Evolutionary conservation across 306 rosid genomes (phyloP).

Genomic region (Glycyrrhiza uralensis): DNA sequence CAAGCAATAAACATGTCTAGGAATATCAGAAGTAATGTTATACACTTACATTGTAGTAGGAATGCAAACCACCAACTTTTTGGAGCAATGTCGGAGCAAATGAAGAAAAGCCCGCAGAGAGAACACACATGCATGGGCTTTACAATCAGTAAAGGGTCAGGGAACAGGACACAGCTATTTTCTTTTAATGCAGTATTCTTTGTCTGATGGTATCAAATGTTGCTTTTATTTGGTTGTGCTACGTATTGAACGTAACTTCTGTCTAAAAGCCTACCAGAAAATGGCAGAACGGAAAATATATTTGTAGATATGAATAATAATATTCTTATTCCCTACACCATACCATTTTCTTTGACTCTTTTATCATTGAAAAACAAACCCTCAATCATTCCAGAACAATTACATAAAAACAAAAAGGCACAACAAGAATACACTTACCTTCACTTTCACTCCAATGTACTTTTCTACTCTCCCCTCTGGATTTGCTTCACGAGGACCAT

Average conservation of each 20-base stretch:
- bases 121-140: background rate
- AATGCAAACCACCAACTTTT: background rate
- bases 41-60: background rate
- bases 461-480: slow-evolving; percentile 90
- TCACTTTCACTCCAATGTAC: slow-evolving; percentile 97
- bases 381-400: background rate
- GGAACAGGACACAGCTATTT: background rate
- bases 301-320: background rate
- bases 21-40: slow-evolving; percentile 16
- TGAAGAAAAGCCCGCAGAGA: slow-evolving; percentile 1
- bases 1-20: slow-evolving; percentile 20
- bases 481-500: slow-evolving; percentile 79
- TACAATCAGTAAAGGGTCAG: slow-evolving; percentile 14
- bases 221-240: background rate
- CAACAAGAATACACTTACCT: slow-evolving; percentile 55
- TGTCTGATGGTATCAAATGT: background rate
- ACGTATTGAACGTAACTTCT: slow-evolving; percentile 8
- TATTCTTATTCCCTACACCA: background rate
- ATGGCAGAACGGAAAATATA: background rate
- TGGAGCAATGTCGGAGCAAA: slow-evolving; percentile 3
- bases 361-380: background rate
- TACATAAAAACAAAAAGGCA: background rate
- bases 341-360: background rate
- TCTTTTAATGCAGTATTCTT: background rate
- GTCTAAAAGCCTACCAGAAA: background rate